Evolutionary conservation across 75 land plant genomes (phyloP).

Genomic region (Cupressus sempervirens): DNA sequence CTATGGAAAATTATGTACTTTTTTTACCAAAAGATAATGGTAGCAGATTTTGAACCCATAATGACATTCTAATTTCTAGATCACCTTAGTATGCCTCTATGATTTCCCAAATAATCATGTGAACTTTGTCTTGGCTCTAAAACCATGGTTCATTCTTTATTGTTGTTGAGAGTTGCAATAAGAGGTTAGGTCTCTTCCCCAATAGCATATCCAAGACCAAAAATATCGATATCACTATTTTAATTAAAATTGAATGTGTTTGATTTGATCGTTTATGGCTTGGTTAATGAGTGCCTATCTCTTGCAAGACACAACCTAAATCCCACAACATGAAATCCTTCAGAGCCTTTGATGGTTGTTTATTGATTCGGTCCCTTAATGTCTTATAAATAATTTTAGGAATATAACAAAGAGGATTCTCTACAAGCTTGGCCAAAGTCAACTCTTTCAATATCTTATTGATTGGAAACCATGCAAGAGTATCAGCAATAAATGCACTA

Average conservation of each 20-base stretch:
- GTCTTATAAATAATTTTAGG: conserved; percentile 73
- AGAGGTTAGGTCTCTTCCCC: conserved; percentile 70
- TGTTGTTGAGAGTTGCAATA: conserved; percentile 41
- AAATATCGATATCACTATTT: conserved; percentile 58
- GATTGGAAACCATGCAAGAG: no score
- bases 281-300: conserved; percentile 45
- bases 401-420: conserved; percentile 76
- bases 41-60: conserved; percentile 76
- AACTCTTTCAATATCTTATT: no score
- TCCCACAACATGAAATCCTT: conserved; percentile 63
- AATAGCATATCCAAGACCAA: conserved; percentile 68
- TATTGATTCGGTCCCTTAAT: conserved; percentile 73
- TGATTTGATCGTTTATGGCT: conserved; percentile 63
- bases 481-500: no score
- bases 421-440: no score
- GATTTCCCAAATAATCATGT: conserved; percentile 66
- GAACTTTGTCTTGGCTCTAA: conserved; percentile 76
- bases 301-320: conserved; percentile 61
- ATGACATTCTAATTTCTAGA: conserved; percentile 67
- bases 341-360: conserved; percentile 58
- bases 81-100: conserved; percentile 85
- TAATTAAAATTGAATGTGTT: background rate
- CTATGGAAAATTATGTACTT: conserved; percentile 73
- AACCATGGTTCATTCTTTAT: conserved; percentile 51
- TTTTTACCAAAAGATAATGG: conserved; percentile 65